Conservation (phyloP, 2,329 filamentous ascomycete species). For the Arthrobotrys musiformis region DNA sequence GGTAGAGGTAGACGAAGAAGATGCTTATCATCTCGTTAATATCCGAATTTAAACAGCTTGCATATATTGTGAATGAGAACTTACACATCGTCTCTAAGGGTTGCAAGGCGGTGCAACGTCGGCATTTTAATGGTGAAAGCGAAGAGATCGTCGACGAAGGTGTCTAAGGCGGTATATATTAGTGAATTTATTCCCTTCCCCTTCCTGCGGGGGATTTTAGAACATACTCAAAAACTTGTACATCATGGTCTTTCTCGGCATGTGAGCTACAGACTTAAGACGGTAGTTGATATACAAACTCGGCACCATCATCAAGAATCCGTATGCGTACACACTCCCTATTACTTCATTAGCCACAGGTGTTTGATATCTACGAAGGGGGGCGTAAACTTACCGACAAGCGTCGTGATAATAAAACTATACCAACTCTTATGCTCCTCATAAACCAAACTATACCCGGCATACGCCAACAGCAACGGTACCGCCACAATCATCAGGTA, state of each 20-base stretch:
- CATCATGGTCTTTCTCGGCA: slow-evolving; percentile 90
- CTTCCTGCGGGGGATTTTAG: neutral
- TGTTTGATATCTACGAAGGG: neutral
- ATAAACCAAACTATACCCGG: slow-evolving; percentile 88
- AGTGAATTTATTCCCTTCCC: neutral
- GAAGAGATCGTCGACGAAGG: slow-evolving; percentile 98
- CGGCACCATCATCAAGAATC: slow-evolving; percentile 99
- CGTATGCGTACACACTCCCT: slow-evolving; percentile 85
- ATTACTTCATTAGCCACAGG: neutral
- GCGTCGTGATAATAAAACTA: slow-evolving; percentile 91
- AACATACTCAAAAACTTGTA: slow-evolving; percentile 58
- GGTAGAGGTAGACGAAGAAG: slow-evolving; percentile 97
- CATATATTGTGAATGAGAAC: neutral
- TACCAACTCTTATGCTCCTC: slow-evolving; percentile 98
- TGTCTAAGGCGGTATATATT: slow-evolving; percentile 75
- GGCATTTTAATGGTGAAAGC: slow-evolving; percentile 99
- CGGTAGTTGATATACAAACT: slow-evolving; percentile 99
- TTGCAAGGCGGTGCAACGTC: slow-evolving; percentile 87
- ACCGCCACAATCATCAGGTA: slow-evolving; percentile 95
- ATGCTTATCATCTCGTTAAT: slow-evolving; percentile 66
- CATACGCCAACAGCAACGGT: slow-evolving; percentile 88
- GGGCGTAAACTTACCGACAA: slow-evolving; percentile 70
- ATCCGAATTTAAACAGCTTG: neutral
- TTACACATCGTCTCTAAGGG: slow-evolving; percentile 84
- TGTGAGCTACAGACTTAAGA: slow-evolving; percentile 92